phyloP scores from a whole-genome alignment of 108 stramenopile genomes.

The Nitzschia sp. region DNA sequence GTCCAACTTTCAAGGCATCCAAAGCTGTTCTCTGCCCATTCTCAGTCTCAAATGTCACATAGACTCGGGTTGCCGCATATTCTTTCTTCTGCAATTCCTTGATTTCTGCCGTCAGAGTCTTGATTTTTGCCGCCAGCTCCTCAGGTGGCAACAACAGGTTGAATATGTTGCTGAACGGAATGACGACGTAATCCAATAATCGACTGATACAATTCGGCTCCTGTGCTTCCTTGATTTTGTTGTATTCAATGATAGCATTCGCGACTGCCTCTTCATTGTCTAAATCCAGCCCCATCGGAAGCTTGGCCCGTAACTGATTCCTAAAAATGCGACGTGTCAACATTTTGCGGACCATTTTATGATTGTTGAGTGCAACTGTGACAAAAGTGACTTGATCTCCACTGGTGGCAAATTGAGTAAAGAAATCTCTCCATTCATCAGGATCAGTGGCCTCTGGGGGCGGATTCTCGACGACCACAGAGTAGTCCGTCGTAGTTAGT shows the following conservation, averaged over 20 bases:
- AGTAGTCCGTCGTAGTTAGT: conserved; percentile 73
- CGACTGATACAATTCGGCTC: conserved; percentile 31
- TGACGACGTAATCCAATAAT: conserved; percentile 23
- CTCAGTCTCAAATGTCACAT: conserved; percentile 85
- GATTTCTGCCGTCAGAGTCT: conserved; percentile 48
- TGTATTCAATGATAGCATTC: conserved; percentile 26
- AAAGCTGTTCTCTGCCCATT: conserved; percentile 71
- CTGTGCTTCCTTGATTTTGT: conserved; percentile 28
- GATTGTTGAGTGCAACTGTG: conserved; percentile 76
- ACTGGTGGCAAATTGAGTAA: conserved; percentile 51
- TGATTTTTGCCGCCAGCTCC: conserved; percentile 40
- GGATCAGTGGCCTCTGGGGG: conserved; percentile 70
- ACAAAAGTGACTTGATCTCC: conserved; percentile 62
- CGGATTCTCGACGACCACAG: conserved; percentile 73
- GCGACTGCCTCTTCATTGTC: conserved; percentile 51
- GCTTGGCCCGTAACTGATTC: conserved; percentile 34
- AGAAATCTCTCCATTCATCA: conserved; percentile 81
- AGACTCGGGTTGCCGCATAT: conserved; percentile 62
- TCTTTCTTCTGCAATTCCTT: conserved; percentile 56
- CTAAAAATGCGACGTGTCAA: conserved; percentile 44
- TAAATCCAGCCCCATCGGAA: conserved; percentile 43
- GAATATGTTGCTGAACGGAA: conserved; percentile 42
- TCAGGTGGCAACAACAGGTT: conserved; percentile 43
- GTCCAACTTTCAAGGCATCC: conserved; percentile 48
- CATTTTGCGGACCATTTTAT: conserved; percentile 47